Conservation (phyloP, 345 rosid genomes). For the Geranium brycei region DNA sequence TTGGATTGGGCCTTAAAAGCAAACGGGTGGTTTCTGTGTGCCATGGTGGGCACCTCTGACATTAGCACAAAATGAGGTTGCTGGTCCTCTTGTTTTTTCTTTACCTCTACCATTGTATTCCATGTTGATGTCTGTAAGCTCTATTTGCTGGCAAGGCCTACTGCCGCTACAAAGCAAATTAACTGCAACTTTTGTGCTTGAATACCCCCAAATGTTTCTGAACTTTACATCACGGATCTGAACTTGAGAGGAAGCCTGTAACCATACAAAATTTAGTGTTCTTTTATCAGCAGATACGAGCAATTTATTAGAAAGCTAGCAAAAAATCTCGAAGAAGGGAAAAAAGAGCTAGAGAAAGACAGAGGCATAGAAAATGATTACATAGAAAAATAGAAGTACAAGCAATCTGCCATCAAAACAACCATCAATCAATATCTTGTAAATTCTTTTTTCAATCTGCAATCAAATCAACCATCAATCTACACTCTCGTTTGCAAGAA, state of each 20-base stretch:
- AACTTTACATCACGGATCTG: constrained; percentile 10
- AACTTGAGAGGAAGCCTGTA: constrained; percentile 7
- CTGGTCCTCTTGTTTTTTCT: background rate
- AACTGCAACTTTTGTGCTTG: constrained; percentile 10
- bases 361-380: too few species aligned
- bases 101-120: background rate
- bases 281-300: too few species aligned
- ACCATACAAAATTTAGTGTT: background rate
- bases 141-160: constrained; percentile 12
- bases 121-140: constrained; percentile 13
- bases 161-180: constrained; percentile 12
- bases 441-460: too few species aligned
- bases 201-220: constrained; percentile 12
- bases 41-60: constrained; percentile 12
- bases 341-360: too few species aligned
- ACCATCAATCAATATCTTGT: too few species aligned
- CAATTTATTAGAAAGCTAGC: too few species aligned
- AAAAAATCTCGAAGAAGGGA: too few species aligned
- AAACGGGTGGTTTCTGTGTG: constrained; percentile 12
- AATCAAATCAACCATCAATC: too few species aligned
- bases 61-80: constrained; percentile 10
- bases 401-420: too few species aligned
- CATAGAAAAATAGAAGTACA: too few species aligned
- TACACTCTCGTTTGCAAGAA: too few species aligned
- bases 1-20: background rate